Conservation (phyloP, 805 yeast species). For the Ogataea sp. region DNA sequence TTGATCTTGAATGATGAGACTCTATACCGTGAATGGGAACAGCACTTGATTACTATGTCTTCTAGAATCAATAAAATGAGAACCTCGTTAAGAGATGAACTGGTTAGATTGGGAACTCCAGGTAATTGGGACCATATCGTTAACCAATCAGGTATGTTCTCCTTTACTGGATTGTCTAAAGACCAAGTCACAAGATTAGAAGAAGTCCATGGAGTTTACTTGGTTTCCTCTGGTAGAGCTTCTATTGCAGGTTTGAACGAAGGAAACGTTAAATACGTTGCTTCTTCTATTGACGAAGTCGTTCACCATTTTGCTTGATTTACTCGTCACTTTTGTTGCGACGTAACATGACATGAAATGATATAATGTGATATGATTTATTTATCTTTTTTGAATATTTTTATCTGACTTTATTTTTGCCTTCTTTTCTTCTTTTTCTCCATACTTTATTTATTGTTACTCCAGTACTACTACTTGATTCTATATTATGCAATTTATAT, state of each 20-base stretch:
- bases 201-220: constrained; percentile 69
- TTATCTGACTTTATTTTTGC: neutral
- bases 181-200: constrained; percentile 76
- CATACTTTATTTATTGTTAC: too few relatives aligned
- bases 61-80: constrained; percentile 79
- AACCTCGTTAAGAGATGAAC: constrained; percentile 48
- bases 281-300: constrained; percentile 74
- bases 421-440: neutral
- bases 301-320: constrained; percentile 25
- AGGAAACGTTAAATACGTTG: constrained; percentile 68
- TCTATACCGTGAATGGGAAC: constrained; percentile 71
- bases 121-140: constrained; percentile 91
- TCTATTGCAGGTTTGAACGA: constrained; percentile 90
- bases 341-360: too few relatives aligned
- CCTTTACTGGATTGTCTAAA: constrained; percentile 78
- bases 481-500: too few relatives aligned
- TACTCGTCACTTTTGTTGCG: too few relatives aligned
- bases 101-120: constrained; percentile 64
- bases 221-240: constrained; percentile 80
- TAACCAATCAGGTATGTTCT: constrained; percentile 92
- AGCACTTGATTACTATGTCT: constrained; percentile 82
- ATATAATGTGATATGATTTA: too few relatives aligned
- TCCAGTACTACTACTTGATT: too few relatives aligned
- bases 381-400: neutral
- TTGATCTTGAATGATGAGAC: constrained; percentile 60